Evolutionary conservation across 2,329 filamentous ascomycete genomes (phyloP), one percentile per base, ranked within the genome.

Genomic region (Didymellaceae sp.): DNA sequence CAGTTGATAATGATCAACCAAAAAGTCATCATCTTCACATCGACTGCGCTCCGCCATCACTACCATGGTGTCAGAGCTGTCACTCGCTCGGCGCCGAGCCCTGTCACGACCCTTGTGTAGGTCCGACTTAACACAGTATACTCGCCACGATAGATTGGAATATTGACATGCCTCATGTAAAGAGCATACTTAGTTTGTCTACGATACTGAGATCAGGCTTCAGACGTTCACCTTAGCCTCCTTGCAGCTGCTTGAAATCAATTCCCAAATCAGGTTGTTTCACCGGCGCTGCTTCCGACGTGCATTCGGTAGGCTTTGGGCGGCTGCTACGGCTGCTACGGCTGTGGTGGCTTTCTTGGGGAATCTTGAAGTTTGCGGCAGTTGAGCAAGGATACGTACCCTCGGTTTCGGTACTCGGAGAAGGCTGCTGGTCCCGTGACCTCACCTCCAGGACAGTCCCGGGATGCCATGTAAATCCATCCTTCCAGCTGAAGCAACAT

Each of bases 351-450:
- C 21, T 33, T 33, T 28, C 28, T 35, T 28, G 34, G 24, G n/a
- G 3, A 17, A 11, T 37, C 24, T 48, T 25, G 35, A 6, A 13
- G 17, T 14, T 34, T 40, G 34, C 35, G 41, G 41, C 47, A 51
- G 41, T 45, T 41, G 25, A 8, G n/a, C n/a, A 18, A 20, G 17
- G 30, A 4, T 31, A 10, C 17, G 10, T 35, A 51, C 13, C 41
- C 35, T 51, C 41, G 41, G 47, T 51, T 37, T 26, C 35, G 47
- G 41, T 21, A 51, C 31, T 8, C 17, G 31, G 14, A 11, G 24
- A 34, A 10, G 4, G 14, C 21, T 26, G 2, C 21, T 9, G 16
- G 30, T 47, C 44, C 11, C 30, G 30, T 47, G 44, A 28, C 10
- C 28, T 42, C 8, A 21, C 26, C 18, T 30, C 10, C 11, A n/a